Evolutionary conservation across 805 yeast species (phyloP).

Genomic region (Candida peoriensis): DNA sequence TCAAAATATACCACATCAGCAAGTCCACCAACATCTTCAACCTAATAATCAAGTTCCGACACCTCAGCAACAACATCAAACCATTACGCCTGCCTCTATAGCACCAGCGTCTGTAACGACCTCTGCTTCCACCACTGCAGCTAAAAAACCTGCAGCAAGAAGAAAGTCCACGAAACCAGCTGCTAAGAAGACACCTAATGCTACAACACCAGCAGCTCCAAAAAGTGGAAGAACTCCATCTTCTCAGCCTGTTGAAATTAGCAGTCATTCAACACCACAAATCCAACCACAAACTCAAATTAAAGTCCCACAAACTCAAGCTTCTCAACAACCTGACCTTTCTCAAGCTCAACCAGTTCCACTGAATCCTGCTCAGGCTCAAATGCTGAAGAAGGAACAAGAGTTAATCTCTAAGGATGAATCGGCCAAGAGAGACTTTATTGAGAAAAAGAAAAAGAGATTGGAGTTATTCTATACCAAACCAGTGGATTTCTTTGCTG

Average conservation of each 20-base stretch:
- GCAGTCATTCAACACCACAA: too few species aligned
- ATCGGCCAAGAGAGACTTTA: constrained; percentile 9
- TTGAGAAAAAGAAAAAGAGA: constrained; percentile 20
- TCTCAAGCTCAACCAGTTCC: constrained; percentile 1
- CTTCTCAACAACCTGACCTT: constrained; percentile 3
- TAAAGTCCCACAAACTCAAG: constrained; percentile 1
- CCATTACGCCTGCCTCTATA: constrained; percentile 1
- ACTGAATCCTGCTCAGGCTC: constrained; percentile 10
- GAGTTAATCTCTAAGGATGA: constrained; percentile 19
- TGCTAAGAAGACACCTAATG: constrained; percentile 13
- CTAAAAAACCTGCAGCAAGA: constrained; percentile 13
- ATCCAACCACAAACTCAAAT: constrained; percentile 5
- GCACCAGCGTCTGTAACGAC: constrained; percentile 1
- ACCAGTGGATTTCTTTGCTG: constrained; percentile 22
- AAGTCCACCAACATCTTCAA: constrained; percentile 2
- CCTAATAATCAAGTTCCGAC: constrained; percentile 1
- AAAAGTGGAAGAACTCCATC: constrained; percentile 8
- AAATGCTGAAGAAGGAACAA: constrained; percentile 22
- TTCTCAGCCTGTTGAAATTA: constrained; percentile 1
- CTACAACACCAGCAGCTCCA: constrained; percentile 10
- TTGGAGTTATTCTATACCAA: constrained; percentile 15
- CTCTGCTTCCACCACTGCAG: constrained; percentile 13
- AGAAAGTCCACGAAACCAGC: constrained; percentile 11
- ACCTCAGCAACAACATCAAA: constrained; percentile 1
- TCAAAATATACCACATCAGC: constrained; percentile 3